Evolutionary conservation across 1,284 basidiomycete genomes (phyloP).

Genomic region (Cryptococcus amylolentus): DNA sequence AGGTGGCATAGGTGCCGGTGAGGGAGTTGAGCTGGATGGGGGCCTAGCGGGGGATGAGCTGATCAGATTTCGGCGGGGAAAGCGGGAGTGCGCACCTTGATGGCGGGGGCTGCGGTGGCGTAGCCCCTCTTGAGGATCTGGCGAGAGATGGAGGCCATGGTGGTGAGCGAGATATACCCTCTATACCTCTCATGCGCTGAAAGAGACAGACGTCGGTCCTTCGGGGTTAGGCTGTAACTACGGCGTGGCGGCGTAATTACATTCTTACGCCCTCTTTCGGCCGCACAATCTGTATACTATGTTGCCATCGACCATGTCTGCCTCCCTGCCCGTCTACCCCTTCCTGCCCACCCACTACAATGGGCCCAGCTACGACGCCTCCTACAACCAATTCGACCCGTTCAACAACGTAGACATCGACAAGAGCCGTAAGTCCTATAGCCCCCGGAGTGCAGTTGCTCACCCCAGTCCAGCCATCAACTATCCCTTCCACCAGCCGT

Average conservation of each 20-base stretch:
- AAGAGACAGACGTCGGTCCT: background rate
- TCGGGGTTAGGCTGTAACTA: background rate
- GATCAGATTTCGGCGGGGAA: background rate
- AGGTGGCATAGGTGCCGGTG: slow-evolving; percentile 83
- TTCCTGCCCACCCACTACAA: slow-evolving; percentile 15
- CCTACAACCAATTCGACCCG: slow-evolving; percentile 7
- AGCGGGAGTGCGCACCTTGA: slow-evolving; percentile 43
- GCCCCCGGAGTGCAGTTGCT: background rate
- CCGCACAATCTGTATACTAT: background rate
- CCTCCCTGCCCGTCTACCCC: slow-evolving; percentile 15
- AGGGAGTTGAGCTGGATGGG: slow-evolving; percentile 52
- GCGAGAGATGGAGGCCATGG: slow-evolving; percentile 45
- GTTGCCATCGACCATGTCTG: background rate
- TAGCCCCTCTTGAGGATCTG: slow-evolving; percentile 45
- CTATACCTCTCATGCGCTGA: background rate
- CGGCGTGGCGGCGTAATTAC: background rate
- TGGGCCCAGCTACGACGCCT: slow-evolving; percentile 19
- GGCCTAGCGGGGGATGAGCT: slow-evolving; percentile 28
- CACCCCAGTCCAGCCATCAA: slow-evolving; percentile 5
- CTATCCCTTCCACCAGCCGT: slow-evolving; percentile 14
- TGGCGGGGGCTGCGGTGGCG: slow-evolving; percentile 41
- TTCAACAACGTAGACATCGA: slow-evolving; percentile 2
- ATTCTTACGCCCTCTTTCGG: background rate
- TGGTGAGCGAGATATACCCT: slow-evolving; percentile 4
- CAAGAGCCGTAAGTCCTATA: background rate